Conservation (phyloP, 2,329 filamentous ascomycete species). For the Elsinoe necatrix region DNA sequence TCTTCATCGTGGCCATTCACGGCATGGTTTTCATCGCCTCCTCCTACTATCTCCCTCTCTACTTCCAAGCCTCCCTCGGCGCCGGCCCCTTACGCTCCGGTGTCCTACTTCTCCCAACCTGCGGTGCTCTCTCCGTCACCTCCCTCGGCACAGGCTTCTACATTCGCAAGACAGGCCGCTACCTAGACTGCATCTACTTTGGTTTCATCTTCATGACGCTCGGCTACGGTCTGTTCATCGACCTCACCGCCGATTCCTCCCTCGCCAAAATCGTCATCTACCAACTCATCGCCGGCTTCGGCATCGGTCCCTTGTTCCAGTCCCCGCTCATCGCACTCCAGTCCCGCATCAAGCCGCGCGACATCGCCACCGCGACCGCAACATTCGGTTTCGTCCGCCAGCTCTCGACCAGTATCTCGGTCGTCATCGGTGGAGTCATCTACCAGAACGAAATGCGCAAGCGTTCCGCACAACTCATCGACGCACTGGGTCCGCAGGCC, state of each 20-base stretch:
- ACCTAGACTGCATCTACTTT: conserved; percentile 47
- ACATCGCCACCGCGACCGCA: conserved; percentile 57
- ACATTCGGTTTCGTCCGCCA: conserved; percentile 59
- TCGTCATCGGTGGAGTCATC: conserved; percentile 63
- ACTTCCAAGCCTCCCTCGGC: conserved; percentile 69
- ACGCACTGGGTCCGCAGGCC: conserved; percentile 43
- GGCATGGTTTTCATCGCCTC: conserved; percentile 69
- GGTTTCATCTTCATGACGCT: conserved; percentile 32
- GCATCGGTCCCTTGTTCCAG: conserved; percentile 60
- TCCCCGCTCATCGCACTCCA: conserved; percentile 58
- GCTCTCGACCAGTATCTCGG: conserved; percentile 55
- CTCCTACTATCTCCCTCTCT: conserved; percentile 74
- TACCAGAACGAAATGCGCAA: conserved; percentile 65
- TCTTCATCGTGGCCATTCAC: conserved; percentile 62
- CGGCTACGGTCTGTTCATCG: conserved; percentile 33
- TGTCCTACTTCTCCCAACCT: conserved; percentile 43
- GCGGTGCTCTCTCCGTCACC: conserved; percentile 27
- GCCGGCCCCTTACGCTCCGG: conserved; percentile 62
- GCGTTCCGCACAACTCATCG: conserved; percentile 42
- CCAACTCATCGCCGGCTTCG: conserved; percentile 55
- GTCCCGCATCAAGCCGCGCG: conserved; percentile 48
- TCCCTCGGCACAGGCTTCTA: conserved; percentile 31
- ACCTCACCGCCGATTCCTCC: conserved; percentile 28
- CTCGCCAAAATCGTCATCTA: conserved; percentile 39
- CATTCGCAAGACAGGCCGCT: conserved; percentile 40